These are phyloP conservation scores for Austroboletus niveus DNA, from an alignment of 1,284 basidiomycete species.

Conservation along the genomic window DNA sequence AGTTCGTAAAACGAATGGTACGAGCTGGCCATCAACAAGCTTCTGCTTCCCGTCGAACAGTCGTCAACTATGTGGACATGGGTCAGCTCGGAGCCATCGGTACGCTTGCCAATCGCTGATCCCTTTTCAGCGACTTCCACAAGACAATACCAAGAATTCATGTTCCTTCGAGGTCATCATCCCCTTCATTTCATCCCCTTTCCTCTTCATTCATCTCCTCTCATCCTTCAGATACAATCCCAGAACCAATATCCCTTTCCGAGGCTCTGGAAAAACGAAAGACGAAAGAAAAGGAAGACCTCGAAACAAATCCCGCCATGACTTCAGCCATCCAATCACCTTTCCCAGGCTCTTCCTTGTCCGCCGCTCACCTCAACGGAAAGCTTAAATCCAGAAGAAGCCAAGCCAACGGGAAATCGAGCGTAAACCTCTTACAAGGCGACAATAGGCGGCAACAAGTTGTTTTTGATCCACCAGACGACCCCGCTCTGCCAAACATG, in stretches of 20 bases:
- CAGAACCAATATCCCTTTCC: conserved; percentile 54
- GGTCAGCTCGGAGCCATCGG: conserved; percentile 42
- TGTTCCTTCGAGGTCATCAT: conserved; percentile 60
- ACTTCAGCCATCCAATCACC: conserved; percentile 31
- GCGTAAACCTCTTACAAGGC: conserved; percentile 27
- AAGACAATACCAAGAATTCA: conserved; percentile 61
- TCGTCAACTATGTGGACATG: conserved; percentile 66
- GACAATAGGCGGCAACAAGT: conserved; percentile 29
- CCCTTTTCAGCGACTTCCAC: conserved; percentile 48
- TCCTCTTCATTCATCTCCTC: conserved; percentile 1
- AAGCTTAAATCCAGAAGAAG: conserved; percentile 41
- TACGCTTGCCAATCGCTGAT: conserved; percentile 9
- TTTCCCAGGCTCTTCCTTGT: conserved; percentile 18
- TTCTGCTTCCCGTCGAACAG: conserved; percentile 46
- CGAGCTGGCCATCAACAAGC: conserved; percentile 60
- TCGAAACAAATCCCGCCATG: conserved; percentile 60
- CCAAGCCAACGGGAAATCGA: conserved; percentile 38
- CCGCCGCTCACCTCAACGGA: conserved; percentile 28
- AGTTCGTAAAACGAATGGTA: conserved; percentile 69
- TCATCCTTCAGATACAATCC: conserved; percentile 57
- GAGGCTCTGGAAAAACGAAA: conserved; percentile 57
- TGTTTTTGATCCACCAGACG: conserved; percentile 23
- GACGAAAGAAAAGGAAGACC: conserved; percentile 53
- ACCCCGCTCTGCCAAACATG: conserved; percentile 13
- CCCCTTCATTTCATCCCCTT: neutral